Evolutionary conservation across 495 filamentous ascomycete species (phyloP).

Genomic region (Ramalina peruviana): DNA sequence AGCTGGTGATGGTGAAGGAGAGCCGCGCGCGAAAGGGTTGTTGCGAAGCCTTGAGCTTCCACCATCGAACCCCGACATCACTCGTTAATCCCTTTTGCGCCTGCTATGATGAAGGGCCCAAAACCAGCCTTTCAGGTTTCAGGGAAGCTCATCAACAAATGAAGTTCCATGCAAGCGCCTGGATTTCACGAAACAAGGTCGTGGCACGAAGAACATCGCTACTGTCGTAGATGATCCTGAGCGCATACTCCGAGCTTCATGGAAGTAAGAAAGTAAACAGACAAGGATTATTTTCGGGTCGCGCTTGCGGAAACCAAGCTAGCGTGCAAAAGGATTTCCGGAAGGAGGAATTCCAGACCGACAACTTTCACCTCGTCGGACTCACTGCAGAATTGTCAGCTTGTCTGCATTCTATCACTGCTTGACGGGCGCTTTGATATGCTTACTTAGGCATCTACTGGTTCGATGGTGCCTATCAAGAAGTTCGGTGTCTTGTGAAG

Average conservation of each 20-base stretch:
- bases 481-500: too few species aligned
- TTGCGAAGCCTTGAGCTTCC: conserved; percentile 47
- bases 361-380: too few species aligned
- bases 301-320: background rate
- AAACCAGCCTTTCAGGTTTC: too few species aligned
- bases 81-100: background rate
- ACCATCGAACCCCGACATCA: conserved; percentile 15
- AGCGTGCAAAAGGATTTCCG: background rate
- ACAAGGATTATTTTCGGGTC: background rate
- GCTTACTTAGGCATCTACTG: too few species aligned
- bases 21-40: conserved; percentile 58
- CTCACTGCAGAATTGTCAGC: too few species aligned
- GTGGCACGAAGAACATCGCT: background rate
- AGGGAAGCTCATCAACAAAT: too few species aligned
- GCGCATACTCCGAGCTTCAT: too few species aligned
- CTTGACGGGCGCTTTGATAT: too few species aligned
- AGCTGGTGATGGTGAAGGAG: conserved; percentile 47
- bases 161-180: too few species aligned
- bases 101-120: background rate
- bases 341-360: too few species aligned
- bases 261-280: conserved; percentile 4
- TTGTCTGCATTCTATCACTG: too few species aligned
- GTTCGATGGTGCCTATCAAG: too few species aligned
- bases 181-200: background rate
- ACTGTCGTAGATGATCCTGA: background rate